Conservation (phyloP, 768 basidiomycete genomes). For the Russula dissimulans region DNA sequence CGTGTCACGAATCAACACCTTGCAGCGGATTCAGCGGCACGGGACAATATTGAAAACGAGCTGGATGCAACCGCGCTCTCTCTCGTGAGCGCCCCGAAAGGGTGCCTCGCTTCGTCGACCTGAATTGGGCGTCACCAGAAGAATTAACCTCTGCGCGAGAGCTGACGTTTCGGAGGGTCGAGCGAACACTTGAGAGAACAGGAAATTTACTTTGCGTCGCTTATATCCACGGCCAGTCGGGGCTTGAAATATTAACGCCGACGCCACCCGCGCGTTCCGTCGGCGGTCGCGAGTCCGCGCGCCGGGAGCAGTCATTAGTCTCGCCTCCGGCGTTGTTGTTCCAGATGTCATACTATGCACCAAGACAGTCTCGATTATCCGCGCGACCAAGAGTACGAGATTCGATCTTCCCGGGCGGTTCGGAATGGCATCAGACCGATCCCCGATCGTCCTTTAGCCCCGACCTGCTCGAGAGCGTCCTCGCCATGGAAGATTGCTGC, state of each 20-base stretch:
- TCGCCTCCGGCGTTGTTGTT: too few relatives aligned
- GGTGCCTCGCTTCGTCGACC: conserved; percentile 74
- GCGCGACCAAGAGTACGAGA: conserved; percentile 44
- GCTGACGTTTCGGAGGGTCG: conserved; percentile 62
- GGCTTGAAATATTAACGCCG: conserved; percentile 18
- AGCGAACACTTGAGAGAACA: conserved; percentile 48
- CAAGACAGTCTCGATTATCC: conserved; percentile 39
- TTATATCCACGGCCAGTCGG: conserved; percentile 14
- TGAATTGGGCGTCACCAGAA: conserved; percentile 57
- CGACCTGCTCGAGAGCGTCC: conserved; percentile 64
- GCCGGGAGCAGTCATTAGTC: too few relatives aligned
- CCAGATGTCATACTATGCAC: conserved; percentile 9
- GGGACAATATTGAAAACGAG: conserved; percentile 30
- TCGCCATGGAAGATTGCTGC: conserved; percentile 73
- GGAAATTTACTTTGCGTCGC: conserved; percentile 20
- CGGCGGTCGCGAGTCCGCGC: not conserved
- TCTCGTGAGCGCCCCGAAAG: conserved; percentile 43
- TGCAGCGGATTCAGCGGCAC: conserved; percentile 38
- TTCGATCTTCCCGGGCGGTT: conserved; percentile 61
- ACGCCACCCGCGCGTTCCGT: conserved; percentile 24
- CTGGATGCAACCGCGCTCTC: conserved; percentile 24
- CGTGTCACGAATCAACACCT: conserved; percentile 46
- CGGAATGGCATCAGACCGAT: conserved; percentile 58
- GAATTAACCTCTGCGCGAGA: conserved; percentile 39
- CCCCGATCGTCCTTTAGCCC: conserved; percentile 58